Evolutionary conservation across 1,284 basidiomycete species (phyloP).

Genomic region (Ceratobasidium sp.): DNA sequence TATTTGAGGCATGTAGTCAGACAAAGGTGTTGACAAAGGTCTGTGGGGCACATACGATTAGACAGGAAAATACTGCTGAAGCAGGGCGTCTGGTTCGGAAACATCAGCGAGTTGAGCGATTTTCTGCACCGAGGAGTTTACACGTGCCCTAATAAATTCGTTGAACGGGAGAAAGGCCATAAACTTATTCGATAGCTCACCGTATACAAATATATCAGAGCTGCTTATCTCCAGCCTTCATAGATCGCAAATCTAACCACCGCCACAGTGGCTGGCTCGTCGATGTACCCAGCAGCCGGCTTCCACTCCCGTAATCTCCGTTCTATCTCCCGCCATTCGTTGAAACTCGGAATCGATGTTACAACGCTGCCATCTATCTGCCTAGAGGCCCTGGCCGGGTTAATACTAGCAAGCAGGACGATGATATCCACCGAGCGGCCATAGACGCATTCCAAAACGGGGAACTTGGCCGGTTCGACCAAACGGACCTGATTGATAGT

Average conservation of each 20-base stretch:
- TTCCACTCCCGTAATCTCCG: background rate
- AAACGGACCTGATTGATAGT: background rate
- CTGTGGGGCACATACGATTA: conserved; percentile 5
- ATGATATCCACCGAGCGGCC: conserved; percentile 17
- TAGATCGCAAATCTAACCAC: conserved; percentile 10
- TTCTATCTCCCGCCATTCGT: conserved; percentile 10
- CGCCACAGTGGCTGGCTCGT: background rate
- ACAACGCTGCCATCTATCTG: background rate
- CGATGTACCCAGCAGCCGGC: background rate
- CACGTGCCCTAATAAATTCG: conserved; percentile 2
- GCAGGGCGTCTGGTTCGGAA: background rate
- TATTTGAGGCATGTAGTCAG: background rate
- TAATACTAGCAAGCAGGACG: background rate
- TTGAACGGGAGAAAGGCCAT: background rate
- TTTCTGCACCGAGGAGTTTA: conserved; percentile 10
- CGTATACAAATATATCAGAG: conserved; percentile 32
- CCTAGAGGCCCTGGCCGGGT: background rate
- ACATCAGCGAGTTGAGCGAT: background rate
- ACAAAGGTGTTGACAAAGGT: background rate
- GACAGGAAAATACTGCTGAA: background rate
- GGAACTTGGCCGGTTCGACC: background rate
- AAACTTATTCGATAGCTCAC: background rate
- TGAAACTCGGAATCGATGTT: background rate
- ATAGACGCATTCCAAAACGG: conserved; percentile 22
- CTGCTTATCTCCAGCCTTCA: conserved; percentile 26